Evolutionary conservation across 176 grass and related monocot species (phyloP), one percentile per base, ranked within the genome.

Genomic region (Cenchrus americanus): DNA sequence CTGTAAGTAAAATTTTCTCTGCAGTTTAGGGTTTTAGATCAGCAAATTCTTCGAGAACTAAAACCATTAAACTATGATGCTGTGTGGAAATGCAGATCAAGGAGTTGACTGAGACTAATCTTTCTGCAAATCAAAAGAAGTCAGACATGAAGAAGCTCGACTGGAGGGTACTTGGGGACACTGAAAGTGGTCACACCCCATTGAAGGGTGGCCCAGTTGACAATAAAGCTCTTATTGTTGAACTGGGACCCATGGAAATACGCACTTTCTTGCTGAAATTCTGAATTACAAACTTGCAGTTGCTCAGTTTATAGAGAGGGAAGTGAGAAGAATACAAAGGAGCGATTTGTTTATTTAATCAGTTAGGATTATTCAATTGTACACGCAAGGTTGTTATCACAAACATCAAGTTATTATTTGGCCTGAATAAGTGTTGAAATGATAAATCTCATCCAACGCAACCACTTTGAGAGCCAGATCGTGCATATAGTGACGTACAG

Each of bases 241-340:
- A 97, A 47, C 46, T 97, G 14, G 94, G 87, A 24, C 91, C 94
- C 1, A 94, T 97, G 94, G 94, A 97, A 73, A 97, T 97, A 80
- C 86, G 91, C 23, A 96, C 91, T 1, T 93, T 97, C 68, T 75
- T 75, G 52, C 60, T 97, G 37, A 90, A 92, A 63, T 88, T 97
- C 81, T 94, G 77, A 92, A 81, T 27, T 78, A 30, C 69, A 71
- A 17, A 72, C 44, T 17, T 17, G 14, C 12, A 50, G 14, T 11
- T 32, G 24, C 14, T 1, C 49, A 54, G 15, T 54, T 54, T 54
- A 37, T 74, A 74, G 5, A 73, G 48, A 73, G 48, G 14, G 2
- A 7, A 71, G 30, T 3, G 24, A 73, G 7, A 14, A 72, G 7
- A 50, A 23, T 27, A 50, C 46, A 50, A 15, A 48, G 46, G 13